Evolutionary conservation across 805 yeast species (phyloP), one percentile per base, ranked within the genome.

Genomic region (Lachancea thermotolerans): DNA sequence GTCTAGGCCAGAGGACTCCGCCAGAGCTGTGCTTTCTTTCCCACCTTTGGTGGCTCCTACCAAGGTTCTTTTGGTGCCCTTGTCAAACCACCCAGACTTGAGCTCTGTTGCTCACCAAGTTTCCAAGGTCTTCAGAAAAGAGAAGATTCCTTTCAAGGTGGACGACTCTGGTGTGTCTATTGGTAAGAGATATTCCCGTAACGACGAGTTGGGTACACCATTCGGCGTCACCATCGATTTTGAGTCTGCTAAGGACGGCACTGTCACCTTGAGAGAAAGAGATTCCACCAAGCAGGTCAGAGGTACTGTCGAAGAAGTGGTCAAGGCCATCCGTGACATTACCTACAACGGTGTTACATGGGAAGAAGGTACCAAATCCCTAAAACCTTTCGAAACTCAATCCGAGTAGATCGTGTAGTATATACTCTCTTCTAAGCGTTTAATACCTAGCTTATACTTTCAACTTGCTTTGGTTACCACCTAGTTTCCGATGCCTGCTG

Each of bases 191-290:
- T 91, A 91, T 62, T 89, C 99, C 52, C 86, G 99, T 74, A 91
- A 91, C 68, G 99, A 91, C 69, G 99, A 91, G 73, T 77, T 91
- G 63, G 99, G 99, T 69, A 93, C 98, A 44, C 99, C 99, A 57
- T 93, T 93, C 65, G 99, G 99, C 67, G 80, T 91, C 69, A 91
- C 99, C 53, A 85, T 91, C 58, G 99, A 91, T 69, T 91, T 93
- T 67, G 97, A 91, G 53, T 82, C 95, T 44, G 78, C 85, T 51
- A 78, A 83, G 64, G 97, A 91, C 64, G 78, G 79, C 41, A 82
- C 96, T 11, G 85, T 91, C 54, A 91, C 99, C 31, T 75, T 91
- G 63, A 87, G 99, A 77, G 98, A 91, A 70, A 86, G 99, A 75
- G 99, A 91, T 68, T 77, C 95, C 46, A 93, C 98, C 31, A 84